Evolutionary conservation across 768 basidiomycete genomes (phyloP), one percentile per base, ranked within the genome.

Genomic region (Gymnopilus junonius): DNA sequence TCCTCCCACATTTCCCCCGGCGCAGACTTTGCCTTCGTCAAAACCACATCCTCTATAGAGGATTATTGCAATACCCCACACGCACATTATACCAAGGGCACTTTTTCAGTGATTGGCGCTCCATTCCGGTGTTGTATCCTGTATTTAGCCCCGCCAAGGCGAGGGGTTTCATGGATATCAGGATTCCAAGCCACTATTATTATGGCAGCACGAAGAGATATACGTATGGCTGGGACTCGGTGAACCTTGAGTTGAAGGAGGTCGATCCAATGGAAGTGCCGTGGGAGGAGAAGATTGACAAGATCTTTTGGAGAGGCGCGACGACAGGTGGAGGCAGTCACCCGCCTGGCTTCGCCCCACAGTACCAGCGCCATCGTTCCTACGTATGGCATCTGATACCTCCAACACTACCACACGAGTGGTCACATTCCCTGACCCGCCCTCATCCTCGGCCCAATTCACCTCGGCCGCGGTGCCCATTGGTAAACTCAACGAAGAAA

Each of bases 31-130:
- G 69, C 73, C 0, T 98, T 99, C 74, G 79, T 80, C 12, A 66
- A 77, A 29, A 76, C 76, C 1, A 87, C 89, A 10, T 87, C 92
- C n/a, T 81, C 86, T 55, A 79, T 80, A 4, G 83, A 87, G 64
- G 88, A 96, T 70, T 95, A 92, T 71, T 99, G 97, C 76, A 70
- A 78, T 32, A 80, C 86, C 34, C 95, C 97, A 0, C 91, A 93
- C 77, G 89, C 91, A 20, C 95, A 91, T 67, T 89, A 92, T 70
- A 83, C 84, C 97, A 99, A 72, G 95, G 96, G 11, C 95, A 95
- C 76, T 98, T 97, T 76, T 99, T 97, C 85, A 94, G 93, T 17
- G 97, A 99, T 75, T 97, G 94, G 93, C 82, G 96, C 21, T 92
- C 91, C 0, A 89, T 98, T 61, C 86, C 92, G 11, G 86, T 86